Evolutionary conservation across 2,329 filamentous ascomycete species (phyloP).

Genomic region (Penicillium brevicompactum): DNA sequence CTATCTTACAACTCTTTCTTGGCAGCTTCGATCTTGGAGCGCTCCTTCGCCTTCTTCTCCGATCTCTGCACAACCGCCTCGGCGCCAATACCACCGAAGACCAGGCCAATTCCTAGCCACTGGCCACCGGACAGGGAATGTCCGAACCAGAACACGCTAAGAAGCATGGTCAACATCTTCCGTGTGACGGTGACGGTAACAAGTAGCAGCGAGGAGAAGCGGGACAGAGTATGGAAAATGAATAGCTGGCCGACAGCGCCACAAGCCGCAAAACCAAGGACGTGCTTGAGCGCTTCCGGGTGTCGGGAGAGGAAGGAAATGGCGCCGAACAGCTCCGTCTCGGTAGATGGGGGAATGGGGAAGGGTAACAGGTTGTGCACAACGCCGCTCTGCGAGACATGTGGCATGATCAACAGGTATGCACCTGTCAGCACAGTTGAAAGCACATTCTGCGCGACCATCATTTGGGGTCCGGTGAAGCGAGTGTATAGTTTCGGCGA

Average conservation of each 20-base stretch:
- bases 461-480: conserved; percentile 96
- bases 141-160: conserved; percentile 92
- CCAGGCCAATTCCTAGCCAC: conserved; percentile 87
- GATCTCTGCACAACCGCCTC: conserved; percentile 78
- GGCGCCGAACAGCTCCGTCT: conserved; percentile 79
- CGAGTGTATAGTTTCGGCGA: conserved; percentile 65
- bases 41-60: conserved; percentile 82
- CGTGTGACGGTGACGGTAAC: conserved; percentile 96
- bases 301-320: conserved; percentile 77
- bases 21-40: conserved; percentile 53
- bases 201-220: conserved; percentile 86
- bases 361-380: conserved; percentile 69
- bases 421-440: conserved; percentile 72
- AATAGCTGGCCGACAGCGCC: conserved; percentile 95
- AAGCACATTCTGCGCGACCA: conserved; percentile 95
- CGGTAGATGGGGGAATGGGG: conserved; percentile 56
- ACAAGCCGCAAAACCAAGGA: conserved; percentile 85
- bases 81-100: conserved; percentile 93
- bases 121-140: conserved; percentile 86
- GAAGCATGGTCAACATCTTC: conserved; percentile 99
- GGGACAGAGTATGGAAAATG: conserved; percentile 93
- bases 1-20: conserved; percentile 31
- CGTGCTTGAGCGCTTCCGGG: conserved; percentile 81
- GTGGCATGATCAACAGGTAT: conserved; percentile 79
- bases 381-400: conserved; percentile 68